Base-by-base conservation (phyloP, 805 yeast species). In the Candida stauntonica region DNA sequence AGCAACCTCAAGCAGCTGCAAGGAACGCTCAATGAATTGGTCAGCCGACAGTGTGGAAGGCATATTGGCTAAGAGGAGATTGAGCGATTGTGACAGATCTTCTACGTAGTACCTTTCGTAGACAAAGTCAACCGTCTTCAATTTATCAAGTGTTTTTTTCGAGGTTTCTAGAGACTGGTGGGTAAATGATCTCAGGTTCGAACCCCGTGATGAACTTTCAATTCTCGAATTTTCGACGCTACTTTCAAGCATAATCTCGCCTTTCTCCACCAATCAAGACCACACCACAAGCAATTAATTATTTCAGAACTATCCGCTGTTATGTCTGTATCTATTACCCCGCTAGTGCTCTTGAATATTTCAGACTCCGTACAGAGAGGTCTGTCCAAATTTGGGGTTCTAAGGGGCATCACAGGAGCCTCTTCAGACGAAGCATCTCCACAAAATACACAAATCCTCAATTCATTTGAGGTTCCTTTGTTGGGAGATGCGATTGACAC, bases 21-120 rank as follows among this genome's bases (percentile, higher is more conserved):
- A 33, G 5, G 58, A 48, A 28, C 51, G 40, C 29, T 54, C 51
- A 13, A 54, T 46, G 31, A 54, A 54, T 14, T 46, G 28, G 17
- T 54, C 56, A 2, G 48, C 33, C 9, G 55, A 44, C 17, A 45
- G 41, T 24, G 50, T 31, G 1, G 42, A 8, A 1, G 57, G 51
- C 55, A 51, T 52, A 6, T 16, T 29, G 28, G 8, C 11, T 9
- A 6, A 8, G 17, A 16, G 18, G 20, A n/a, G 7, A 5, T 31
- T 11, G 33, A 20, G 29, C 29, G 9, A 7, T 11, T 21, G 7
- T 12, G 7, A 12, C 24, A 21, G n/a, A n/a, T n/a, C n/a, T n/a
- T n/a, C n/a, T n/a, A n/a, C n/a, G n/a, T n/a, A n/a, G n/a, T n/a
- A n/a, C 24, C 24, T 8, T 7, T 21, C 24, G 24, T 21, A 8